phyloP scores from a whole-genome alignment of 805 yeast species.

The Metschnikowia hibisci region DNA sequence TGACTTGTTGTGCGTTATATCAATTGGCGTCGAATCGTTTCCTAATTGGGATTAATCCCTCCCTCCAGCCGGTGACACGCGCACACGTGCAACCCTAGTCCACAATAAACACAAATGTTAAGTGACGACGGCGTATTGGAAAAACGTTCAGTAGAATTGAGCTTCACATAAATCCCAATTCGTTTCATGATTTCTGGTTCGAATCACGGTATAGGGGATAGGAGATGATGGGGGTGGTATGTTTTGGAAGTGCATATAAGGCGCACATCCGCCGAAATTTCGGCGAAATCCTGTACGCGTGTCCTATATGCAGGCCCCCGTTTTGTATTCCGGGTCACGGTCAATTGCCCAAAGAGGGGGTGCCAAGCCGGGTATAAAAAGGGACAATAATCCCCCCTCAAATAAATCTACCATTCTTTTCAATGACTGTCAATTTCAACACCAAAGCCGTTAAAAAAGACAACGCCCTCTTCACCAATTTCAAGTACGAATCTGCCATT shows the following conservation, averaged over 20 bases:
- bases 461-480: slow-evolving; percentile 54
- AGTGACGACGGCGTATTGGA: too few species aligned
- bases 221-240: too few species aligned
- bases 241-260: slow-evolving; percentile 9
- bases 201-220: slow-evolving; percentile 4
- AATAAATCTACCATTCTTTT: neutral
- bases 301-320: slow-evolving; percentile 7
- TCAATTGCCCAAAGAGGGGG: neutral
- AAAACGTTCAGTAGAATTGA: too few species aligned
- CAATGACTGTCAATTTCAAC: slow-evolving; percentile 19
- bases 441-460: slow-evolving; percentile 47
- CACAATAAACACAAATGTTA: too few species aligned
- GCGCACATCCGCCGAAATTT: slow-evolving; percentile 17
- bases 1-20: too few species aligned
- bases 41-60: too few species aligned
- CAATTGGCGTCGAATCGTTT: too few species aligned
- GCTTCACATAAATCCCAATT: too few species aligned
- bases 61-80: too few species aligned
- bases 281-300: slow-evolving; percentile 13
- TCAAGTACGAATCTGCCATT: slow-evolving; percentile 70
- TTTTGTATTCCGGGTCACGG: neutral
- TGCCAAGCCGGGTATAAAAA: neutral
- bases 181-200: too few species aligned
- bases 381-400: neutral
- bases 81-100: too few species aligned